Evolutionary conservation across 768 basidiomycete species (phyloP).

Genomic region (Tephrocybe sp.): DNA sequence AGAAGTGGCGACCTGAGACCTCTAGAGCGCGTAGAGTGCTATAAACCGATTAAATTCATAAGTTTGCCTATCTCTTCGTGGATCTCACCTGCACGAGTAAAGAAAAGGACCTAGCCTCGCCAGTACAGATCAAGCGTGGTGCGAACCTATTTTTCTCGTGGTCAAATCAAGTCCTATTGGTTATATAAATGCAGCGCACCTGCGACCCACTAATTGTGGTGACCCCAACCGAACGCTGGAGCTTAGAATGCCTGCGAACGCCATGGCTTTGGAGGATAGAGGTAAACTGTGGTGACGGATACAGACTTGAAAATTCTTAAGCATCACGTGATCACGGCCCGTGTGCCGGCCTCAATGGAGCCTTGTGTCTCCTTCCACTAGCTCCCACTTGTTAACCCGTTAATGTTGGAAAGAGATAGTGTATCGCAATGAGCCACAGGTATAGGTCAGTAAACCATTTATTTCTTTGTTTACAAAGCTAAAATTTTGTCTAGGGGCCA

Average conservation of each 20-base stretch:
- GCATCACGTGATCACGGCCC: slow-evolving; percentile 11
- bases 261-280: slow-evolving; percentile 9
- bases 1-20: slow-evolving; percentile 6
- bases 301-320: slow-evolving; percentile 5
- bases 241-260: slow-evolving; percentile 15
- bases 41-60: slow-evolving; percentile 7
- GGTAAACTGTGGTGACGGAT: not conserved
- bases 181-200: slow-evolving; percentile 1
- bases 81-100: slow-evolving; percentile 18
- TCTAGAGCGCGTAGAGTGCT: slow-evolving; percentile 14
- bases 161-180: not conserved
- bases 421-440: slow-evolving; percentile 11
- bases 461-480: not conserved
- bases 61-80: slow-evolving; percentile 1
- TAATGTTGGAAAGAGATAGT: not conserved
- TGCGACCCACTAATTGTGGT: slow-evolving; percentile 11
- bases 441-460: slow-evolving; percentile 5
- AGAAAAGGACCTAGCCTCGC: slow-evolving; percentile 18
- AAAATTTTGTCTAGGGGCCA: slow-evolving; percentile 34
- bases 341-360: not conserved
- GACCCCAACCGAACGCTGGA: slow-evolving; percentile 12
- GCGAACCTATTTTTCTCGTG: slow-evolving; percentile 4
- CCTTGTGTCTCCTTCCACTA: not conserved
- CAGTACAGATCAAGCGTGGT: slow-evolving; percentile 10
- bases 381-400: not conserved